phyloP scores from a whole-genome alignment of 768 basidiomycete species.

The Suillus fuscotomentosus region DNA sequence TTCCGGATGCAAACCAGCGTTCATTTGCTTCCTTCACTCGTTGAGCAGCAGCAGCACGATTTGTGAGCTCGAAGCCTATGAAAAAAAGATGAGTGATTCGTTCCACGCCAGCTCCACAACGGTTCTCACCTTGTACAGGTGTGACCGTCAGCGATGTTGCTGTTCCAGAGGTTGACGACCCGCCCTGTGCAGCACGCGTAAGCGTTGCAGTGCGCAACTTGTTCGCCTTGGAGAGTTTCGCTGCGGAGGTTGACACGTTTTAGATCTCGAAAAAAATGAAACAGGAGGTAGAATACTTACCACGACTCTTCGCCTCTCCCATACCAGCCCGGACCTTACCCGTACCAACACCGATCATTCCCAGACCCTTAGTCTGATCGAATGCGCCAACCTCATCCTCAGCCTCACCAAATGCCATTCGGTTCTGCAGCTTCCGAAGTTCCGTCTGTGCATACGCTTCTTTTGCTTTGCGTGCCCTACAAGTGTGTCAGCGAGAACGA shows the following conservation, averaged over 20 bases:
- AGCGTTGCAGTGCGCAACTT: slow-evolving; percentile 86
- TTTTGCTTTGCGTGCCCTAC: slow-evolving; percentile 94
- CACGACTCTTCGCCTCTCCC: slow-evolving; percentile 89
- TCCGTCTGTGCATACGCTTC: slow-evolving; percentile 98
- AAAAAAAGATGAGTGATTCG: slow-evolving; percentile 15
- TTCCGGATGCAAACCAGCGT: slow-evolving; percentile 90
- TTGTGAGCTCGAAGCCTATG: slow-evolving; percentile 90
- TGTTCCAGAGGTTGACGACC: slow-evolving; percentile 67
- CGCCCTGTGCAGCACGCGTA: slow-evolving; percentile 64
- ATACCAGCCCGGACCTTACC: slow-evolving; percentile 88
- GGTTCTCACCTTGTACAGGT: slow-evolving; percentile 80
- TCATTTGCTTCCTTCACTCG: slow-evolving; percentile 96
- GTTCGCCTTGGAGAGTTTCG: slow-evolving; percentile 94
- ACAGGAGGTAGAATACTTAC: slow-evolving; percentile 42
- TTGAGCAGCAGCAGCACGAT: slow-evolving; percentile 81
- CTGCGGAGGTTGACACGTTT: slow-evolving; percentile 38
- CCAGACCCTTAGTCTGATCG: slow-evolving; percentile 96
- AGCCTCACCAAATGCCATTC: slow-evolving; percentile 92
- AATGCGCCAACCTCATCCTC: slow-evolving; percentile 97
- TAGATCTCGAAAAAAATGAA: not conserved
- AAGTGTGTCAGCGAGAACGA: slow-evolving; percentile 1
- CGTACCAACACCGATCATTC: slow-evolving; percentile 88
- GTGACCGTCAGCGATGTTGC: slow-evolving; percentile 93
- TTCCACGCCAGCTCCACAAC: not conserved
- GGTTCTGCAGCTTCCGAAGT: slow-evolving; percentile 93